Base-by-base conservation (phyloP, 768 basidiomycete species). In the Pleurotus salmoneostramineus region DNA sequence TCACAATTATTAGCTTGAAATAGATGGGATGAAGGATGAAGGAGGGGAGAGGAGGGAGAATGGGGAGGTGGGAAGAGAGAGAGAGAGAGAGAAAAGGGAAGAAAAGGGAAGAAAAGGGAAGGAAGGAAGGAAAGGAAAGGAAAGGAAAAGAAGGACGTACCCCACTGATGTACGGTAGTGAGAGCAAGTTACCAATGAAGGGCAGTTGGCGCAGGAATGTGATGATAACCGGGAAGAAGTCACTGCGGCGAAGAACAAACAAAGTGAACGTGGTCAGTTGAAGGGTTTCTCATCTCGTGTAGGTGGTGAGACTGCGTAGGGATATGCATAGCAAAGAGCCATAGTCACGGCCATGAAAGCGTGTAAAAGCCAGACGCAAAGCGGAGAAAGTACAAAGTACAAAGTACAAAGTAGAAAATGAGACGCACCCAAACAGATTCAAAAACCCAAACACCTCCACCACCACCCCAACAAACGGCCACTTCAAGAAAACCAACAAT, bases 211-310 rank as follows among this genome's bases (percentile, higher is more conserved):
- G 83, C 61, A 98, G 74, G 80, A 98, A 98, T n/a, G 93, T 95
- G 50, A 99, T 77, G 56, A 99, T 89, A 60, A 98, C 97, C 5
- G 97, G 97, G 84, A 98, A 98, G 80, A 99, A 99, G 74, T 98
- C 96, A 46, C 96, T 98, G 74, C 47, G 61, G 34, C 11, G 32
- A 42, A 33, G n/a, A 27, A 44, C 3, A 35, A 42, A 15, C 21
- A n/a, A 42, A 6, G 12, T 33, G 10, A 11, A 11, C 15, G 36
- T 12, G 11, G 5, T 12, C 6, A 42, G 12, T 42, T 14, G 48
- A n/a, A n/a, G 21, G 46, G 56, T 57, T n/a, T 27, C 21, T 27
- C 21, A 27, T 27, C 21, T 1, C 21, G 21, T 27, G 21, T n/a
- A n/a, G n/a, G n/a, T n/a, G n/a, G n/a, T 27, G 21, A 27, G 21